Evolutionary conservation across 768 basidiomycete species (phyloP), one percentile per base, ranked within the genome.

Genomic region (Cystoderma amianthinum): DNA sequence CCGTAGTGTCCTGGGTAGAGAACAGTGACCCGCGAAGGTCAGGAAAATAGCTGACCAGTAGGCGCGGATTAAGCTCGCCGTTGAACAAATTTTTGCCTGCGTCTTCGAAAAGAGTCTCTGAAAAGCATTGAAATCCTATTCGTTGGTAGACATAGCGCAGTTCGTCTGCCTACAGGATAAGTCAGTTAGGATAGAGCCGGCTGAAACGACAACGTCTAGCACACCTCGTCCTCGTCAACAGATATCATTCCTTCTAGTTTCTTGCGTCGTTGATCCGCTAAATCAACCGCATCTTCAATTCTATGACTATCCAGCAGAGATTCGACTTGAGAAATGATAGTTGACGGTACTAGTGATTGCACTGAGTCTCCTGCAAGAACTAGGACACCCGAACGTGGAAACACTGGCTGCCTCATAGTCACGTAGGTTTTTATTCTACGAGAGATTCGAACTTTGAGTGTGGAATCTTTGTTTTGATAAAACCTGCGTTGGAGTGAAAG

Each of bases 1-100:
- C 77, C 32, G 85, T 65, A 9, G 71, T 62, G 43, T 88, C 80
- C 6, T 65, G 64, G 5, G 63, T 49, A 9, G 49, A 51, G 54
- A 84, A 82, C 19, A 92, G 62, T 9, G 68, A 62, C 15, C 84
- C 85, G 20, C 82, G 71, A n/a, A 93, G 63, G 44, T 80, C 72
- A 5, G 87, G 80, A 51, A 81, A 94, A 57, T 89, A 83, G 46
- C 86, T 80, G 45, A 94, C 66, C 28, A 92, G 70, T 2, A 93
- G 57, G 11, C 91, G 77, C 0, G 91, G 88, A 60, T 96, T 91
- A n/a, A 89, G 62, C 34, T 82, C 77, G 24, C 89, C 91, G 41
- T 78, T 72, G 52, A 85, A 80, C 43, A 95, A 72, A 51, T 87
- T 74, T 47, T 74, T 76, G 13, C 82, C 84, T 1, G 92, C 91